Conservation (phyloP, 2,329 filamentous ascomycete species). For the Colletotrichum plurivorum region DNA sequence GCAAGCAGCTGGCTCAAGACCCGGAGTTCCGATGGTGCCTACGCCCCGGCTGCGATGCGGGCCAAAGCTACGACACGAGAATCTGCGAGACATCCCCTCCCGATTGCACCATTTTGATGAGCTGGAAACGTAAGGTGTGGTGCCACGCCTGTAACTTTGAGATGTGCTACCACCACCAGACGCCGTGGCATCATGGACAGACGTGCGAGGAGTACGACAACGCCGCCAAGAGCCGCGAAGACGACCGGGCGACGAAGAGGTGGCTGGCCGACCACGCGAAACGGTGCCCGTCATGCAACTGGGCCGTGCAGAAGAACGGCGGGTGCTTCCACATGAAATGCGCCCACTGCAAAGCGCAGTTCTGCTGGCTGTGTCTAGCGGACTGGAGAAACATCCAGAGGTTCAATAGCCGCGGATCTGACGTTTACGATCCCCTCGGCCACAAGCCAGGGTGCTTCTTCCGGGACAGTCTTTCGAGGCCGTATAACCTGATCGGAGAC, state of each 20-base stretch:
- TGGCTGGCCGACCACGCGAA: conserved; percentile 46
- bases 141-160: conserved; percentile 44
- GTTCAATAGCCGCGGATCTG: background rate
- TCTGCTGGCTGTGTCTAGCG: conserved; percentile 50
- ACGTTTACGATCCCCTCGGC: background rate
- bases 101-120: too few relatives aligned
- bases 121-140: conserved; percentile 26
- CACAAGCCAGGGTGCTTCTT: background rate
- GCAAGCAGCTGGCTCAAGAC: conserved; percentile 14
- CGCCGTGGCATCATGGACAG: conserved; percentile 45
- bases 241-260: conserved; percentile 31
- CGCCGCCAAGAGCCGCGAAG: background rate
- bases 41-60: conserved; percentile 42
- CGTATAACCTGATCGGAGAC: background rate
- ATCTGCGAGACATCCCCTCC: background rate
- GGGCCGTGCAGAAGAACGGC: conserved; percentile 45
- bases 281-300: conserved; percentile 44
- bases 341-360: conserved; percentile 53
- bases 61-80: conserved; percentile 43
- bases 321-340: conserved; percentile 59
- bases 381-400: conserved; percentile 40
- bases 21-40: conserved; percentile 47
- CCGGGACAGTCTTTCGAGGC: background rate
- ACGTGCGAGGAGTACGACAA: conserved; percentile 43
- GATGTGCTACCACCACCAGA: conserved; percentile 48